These are phyloP conservation scores for Globisporangium emineosum DNA, from an alignment of 352 stramenopile species.

Conservation along the genomic window DNA sequence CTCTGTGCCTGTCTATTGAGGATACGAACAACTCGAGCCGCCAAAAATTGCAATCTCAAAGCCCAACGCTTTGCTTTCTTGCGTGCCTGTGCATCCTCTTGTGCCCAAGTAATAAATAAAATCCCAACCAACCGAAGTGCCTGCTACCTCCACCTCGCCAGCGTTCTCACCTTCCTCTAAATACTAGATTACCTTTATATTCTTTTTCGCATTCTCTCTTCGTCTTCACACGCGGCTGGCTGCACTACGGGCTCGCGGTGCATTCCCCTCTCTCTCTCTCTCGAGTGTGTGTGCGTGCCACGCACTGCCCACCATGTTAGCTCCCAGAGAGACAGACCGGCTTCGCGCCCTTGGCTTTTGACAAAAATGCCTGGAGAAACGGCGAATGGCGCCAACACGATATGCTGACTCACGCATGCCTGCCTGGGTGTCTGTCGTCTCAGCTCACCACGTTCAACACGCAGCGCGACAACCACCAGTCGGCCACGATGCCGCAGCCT, in stretches of 20 bases:
- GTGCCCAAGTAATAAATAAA: constrained; percentile 1
- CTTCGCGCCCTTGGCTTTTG: too few relatives aligned
- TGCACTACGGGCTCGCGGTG: not conserved
- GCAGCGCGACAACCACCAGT: too few relatives aligned
- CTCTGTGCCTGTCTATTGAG: not conserved
- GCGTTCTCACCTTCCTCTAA: not conserved
- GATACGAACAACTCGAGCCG: not conserved
- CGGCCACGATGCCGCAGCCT: not conserved
- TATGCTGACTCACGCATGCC: too few relatives aligned
- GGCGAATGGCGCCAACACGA: too few relatives aligned
- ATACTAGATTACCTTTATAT: constrained; percentile 3
- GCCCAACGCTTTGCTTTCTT: not conserved
- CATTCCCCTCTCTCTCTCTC: too few relatives aligned
- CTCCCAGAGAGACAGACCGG: too few relatives aligned
- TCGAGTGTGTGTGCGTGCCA: too few relatives aligned
- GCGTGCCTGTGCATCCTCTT: not conserved
- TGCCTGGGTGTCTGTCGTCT: too few relatives aligned
- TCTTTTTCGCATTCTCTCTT: not conserved
- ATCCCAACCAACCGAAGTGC: not conserved
- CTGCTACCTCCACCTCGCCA: too few relatives aligned
- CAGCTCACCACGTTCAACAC: too few relatives aligned
- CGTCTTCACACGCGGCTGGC: not conserved
- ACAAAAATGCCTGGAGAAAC: too few relatives aligned
- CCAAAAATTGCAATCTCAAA: not conserved
- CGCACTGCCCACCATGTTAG: too few relatives aligned